Evolutionary conservation across 371 early-diverging fungal species (phyloP), one percentile per base, ranked within the genome.

Genomic region (Fennellomyces sp.): DNA sequence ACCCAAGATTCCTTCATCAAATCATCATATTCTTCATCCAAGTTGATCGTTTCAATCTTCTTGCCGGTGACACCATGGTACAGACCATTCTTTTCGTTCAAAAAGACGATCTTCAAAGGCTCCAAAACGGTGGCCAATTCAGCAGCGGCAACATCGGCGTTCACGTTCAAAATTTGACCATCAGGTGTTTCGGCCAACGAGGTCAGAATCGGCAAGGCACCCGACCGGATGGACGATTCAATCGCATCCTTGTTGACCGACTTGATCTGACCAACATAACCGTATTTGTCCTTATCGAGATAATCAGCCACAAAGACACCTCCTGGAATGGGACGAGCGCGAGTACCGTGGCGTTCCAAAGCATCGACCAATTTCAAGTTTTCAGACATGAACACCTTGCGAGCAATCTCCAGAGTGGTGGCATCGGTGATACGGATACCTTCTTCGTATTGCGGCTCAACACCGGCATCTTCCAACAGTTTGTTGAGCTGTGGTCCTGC

Each of bases 81-180:
- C 41, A 98, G 73, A 3, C 97, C 96, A 48, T 95, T 94, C 86
- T 96, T 96, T 70, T 97, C 96, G 73, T 95, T 98, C 70, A 98
- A 68, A 61, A 93, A 97, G 1, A 98, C 92, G 50, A 96, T 94
- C 82, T 97, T 98, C 35, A 98, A 82, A 10, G 97, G 98, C 83
- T 98, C 95, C 28, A 98, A 72, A 1, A 93, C 98, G 28, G 92
- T 88, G 17, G 97, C 97, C 50, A 98, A 81, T 73, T 97, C 97
- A 48, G 95, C 95, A 17, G 97, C 97, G 17, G 97, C 98, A 12
- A 96, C 92, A 76, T 98, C 98, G 29, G 98, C 98, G 73, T 98
- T 98, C 52, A 97, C 97, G 50, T 98, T 98, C 68, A 98, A 79
- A 60, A 96, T 94, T 78, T 98, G 98, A 52, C 98, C 97, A 31